These are phyloP conservation scores for Colletotrichum destructivum DNA, from an alignment of 2,329 filamentous ascomycete species.

Conservation along the genomic window DNA sequence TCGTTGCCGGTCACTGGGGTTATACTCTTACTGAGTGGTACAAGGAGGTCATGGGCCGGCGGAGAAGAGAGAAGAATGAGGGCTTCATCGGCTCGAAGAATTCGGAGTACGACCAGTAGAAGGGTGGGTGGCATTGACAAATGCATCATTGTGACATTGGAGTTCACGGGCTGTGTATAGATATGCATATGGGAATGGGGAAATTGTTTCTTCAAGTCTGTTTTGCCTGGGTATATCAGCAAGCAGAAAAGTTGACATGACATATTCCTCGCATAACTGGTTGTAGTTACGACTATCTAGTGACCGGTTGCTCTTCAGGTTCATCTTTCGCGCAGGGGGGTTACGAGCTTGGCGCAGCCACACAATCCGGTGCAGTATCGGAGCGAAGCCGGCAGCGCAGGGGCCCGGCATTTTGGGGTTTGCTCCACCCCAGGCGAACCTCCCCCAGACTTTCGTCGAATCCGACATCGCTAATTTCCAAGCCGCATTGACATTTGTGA, in stretches of 20 bases:
- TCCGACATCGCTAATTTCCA: slow-evolving; percentile 45
- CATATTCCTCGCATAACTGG: neutral
- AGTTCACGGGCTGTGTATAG: slow-evolving; percentile 38
- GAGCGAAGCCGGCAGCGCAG: slow-evolving; percentile 38
- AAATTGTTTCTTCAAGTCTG: slow-evolving; percentile 25
- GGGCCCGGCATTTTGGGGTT: slow-evolving; percentile 24
- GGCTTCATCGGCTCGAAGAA: slow-evolving; percentile 42
- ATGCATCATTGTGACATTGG: slow-evolving; percentile 20
- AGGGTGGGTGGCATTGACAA: slow-evolving; percentile 7
- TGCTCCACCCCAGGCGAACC: slow-evolving; percentile 31
- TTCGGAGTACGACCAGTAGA: slow-evolving; percentile 41
- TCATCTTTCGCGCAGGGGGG: slow-evolving; percentile 16
- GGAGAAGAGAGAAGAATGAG: slow-evolving; percentile 59
- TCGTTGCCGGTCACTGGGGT: slow-evolving; percentile 95
- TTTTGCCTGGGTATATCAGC: neutral
- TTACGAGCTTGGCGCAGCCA: slow-evolving; percentile 22
- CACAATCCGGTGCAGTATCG: slow-evolving; percentile 4
- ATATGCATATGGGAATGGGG: slow-evolving; percentile 29
- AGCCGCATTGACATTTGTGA: slow-evolving; percentile 26
- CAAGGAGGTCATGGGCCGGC: slow-evolving; percentile 66
- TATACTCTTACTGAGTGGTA: slow-evolving; percentile 89
- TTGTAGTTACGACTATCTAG: neutral
- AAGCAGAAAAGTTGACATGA: slow-evolving; percentile 4
- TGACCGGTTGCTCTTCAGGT: neutral
- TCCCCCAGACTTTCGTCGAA: slow-evolving; percentile 42